phyloP scores from a whole-genome alignment of 2,329 filamentous ascomycete species.

The Colletotrichum graminicola region DNA sequence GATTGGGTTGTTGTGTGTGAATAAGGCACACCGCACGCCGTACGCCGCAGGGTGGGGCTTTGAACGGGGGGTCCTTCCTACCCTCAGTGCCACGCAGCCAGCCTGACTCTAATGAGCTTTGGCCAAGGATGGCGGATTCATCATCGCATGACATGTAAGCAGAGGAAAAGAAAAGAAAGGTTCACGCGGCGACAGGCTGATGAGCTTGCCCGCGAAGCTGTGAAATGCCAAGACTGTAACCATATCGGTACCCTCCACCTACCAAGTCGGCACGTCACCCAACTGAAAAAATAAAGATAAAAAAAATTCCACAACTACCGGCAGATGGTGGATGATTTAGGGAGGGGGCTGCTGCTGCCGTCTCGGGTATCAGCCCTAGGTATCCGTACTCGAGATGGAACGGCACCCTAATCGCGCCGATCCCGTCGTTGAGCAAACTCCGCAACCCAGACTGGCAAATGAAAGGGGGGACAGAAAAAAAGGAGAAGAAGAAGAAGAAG shows the following conservation, averaged over 20 bases:
- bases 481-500: neutral
- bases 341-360: no score
- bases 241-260: neutral
- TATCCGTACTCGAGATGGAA: neutral
- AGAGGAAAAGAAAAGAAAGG: neutral
- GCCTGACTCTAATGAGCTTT: slow-evolving; percentile 2
- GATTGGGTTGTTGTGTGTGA: neutral
- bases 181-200: neutral
- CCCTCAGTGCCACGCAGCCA: neutral
- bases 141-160: no score
- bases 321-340: neutral
- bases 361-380: slow-evolving; percentile 1
- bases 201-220: neutral
- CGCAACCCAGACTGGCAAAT: neutral
- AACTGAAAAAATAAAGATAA: neutral
- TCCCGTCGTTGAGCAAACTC: neutral
- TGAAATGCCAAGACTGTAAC: neutral
- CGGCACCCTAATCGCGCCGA: neutral
- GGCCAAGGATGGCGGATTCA: neutral
- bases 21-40: neutral
- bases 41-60: slow-evolving; percentile 19
- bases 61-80: neutral
- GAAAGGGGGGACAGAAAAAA: no score
- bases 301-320: neutral
- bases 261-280: neutral